A percentile compares a stretch with the other conserved stretches of the same genome.
Evolutionary conservation across 192 early-diverging fungal genomes (phyloP).

Genomic region (Coemansia nantahalensis): DNA sequence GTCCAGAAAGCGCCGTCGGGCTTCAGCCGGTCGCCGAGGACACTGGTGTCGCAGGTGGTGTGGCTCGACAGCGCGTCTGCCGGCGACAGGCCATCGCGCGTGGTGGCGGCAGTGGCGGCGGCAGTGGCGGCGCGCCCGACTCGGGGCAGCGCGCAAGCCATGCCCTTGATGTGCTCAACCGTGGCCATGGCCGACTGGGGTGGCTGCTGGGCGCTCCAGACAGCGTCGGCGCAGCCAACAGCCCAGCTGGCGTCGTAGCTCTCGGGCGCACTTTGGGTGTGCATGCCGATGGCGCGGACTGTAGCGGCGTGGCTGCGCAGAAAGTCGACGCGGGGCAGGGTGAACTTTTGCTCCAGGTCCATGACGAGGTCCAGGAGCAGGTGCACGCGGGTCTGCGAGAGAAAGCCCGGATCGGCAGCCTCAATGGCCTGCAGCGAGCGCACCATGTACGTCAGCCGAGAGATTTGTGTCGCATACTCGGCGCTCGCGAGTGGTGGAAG

Average conservation of each 20-base stretch:
- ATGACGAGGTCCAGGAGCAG: slow-evolving; percentile 41
- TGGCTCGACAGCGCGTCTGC: slow-evolving; percentile 3
- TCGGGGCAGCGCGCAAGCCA: slow-evolving; percentile 27
- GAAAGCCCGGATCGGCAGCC: slow-evolving; percentile 31
- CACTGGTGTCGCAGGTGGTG: slow-evolving; percentile 4
- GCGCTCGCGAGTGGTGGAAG: slow-evolving; percentile 39
- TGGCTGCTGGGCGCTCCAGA: not conserved
- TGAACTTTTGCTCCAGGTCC: slow-evolving; percentile 29
- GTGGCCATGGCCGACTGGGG: slow-evolving; percentile 1
- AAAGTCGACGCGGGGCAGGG: slow-evolving; percentile 41
- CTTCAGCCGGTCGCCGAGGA: slow-evolving; percentile 26
- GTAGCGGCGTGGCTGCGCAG: slow-evolving; percentile 33
- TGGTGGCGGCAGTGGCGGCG: not conserved
- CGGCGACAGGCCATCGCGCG: not conserved
- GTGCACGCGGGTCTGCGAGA: slow-evolving; percentile 28
- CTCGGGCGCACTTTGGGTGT: not conserved
- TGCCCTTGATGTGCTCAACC: slow-evolving; percentile 15
- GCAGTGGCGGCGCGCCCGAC: slow-evolving; percentile 7
- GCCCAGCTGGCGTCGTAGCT: slow-evolving; percentile 14
- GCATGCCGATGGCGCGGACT: slow-evolving; percentile 21
- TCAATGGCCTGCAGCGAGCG: slow-evolving; percentile 40
- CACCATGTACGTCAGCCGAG: slow-evolving; percentile 31
- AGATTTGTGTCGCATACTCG: slow-evolving; percentile 35
- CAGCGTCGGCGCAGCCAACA: slow-evolving; percentile 9
- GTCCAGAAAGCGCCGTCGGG: slow-evolving; percentile 5